Evolutionary conservation across 2,329 filamentous ascomycete species (phyloP).

Genomic region (Myriosclerotinia duriaeana): DNA sequence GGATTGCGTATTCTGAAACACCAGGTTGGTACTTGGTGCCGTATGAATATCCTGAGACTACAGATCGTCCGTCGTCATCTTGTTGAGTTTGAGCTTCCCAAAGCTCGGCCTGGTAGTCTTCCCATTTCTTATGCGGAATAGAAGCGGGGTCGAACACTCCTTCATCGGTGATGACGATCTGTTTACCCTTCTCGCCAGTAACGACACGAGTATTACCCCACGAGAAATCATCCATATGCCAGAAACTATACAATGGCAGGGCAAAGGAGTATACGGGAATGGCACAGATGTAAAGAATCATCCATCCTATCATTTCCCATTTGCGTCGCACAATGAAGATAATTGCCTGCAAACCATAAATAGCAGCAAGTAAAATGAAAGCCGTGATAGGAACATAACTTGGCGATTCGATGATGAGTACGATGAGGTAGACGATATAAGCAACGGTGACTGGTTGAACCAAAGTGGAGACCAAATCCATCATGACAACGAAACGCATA

Average conservation of each 20-base stretch:
- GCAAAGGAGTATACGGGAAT: slow-evolving; percentile 90
- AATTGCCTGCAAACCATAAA: slow-evolving; percentile 94
- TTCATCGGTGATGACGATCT: slow-evolving; percentile 92
- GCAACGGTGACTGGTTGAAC: slow-evolving; percentile 88
- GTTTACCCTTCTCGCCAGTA: slow-evolving; percentile 87
- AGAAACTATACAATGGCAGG: slow-evolving; percentile 92
- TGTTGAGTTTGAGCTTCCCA: slow-evolving; percentile 83
- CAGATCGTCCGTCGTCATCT: slow-evolving; percentile 79
- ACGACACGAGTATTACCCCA: slow-evolving; percentile 99
- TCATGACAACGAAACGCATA: slow-evolving; percentile 96
- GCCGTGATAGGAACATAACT: slow-evolving; percentile 75
- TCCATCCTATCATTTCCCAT: slow-evolving; percentile 99
- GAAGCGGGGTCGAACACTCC: slow-evolving; percentile 93
- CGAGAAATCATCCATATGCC: slow-evolving; percentile 99
- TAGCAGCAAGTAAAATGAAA: slow-evolving; percentile 88
- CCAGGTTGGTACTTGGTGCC: slow-evolving; percentile 74
- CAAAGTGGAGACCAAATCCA: slow-evolving; percentile 88
- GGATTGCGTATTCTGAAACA: slow-evolving; percentile 69
- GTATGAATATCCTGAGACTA: slow-evolving; percentile 91
- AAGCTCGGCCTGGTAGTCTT: slow-evolving; percentile 96
- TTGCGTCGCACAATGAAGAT: slow-evolving; percentile 96
- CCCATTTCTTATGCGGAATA: slow-evolving; percentile 98
- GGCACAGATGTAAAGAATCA: slow-evolving; percentile 90
- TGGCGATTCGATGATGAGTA: slow-evolving; percentile 62
- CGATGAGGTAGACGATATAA: slow-evolving; percentile 88